A percentile compares a stretch with the other conserved stretches of the same genome.
phyloP scores from a whole-genome alignment of 129 eudicot species.

The Apium graveolens region DNA sequence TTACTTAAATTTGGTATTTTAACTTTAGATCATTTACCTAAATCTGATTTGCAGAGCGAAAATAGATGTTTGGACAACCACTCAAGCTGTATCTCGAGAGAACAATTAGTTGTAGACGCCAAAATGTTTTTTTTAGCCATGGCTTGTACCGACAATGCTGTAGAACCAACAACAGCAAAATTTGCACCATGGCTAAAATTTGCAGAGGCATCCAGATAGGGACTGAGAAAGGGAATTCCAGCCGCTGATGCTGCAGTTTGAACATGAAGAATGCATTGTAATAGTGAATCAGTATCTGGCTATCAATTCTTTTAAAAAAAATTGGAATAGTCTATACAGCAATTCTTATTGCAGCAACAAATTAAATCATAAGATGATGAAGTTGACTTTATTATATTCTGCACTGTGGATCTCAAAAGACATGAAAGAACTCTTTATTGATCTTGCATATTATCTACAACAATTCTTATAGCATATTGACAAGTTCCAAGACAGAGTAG shows the following conservation, averaged over 20 bases:
- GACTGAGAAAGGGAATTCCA: constrained; percentile 1
- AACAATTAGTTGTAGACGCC: not conserved
- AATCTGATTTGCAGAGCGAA: constrained; percentile 10
- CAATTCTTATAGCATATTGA: not conserved
- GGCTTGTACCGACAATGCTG: constrained; percentile 1
- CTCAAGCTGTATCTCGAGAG: constrained; percentile 17
- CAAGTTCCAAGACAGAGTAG: not conserved
- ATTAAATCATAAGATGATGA: too few relatives aligned
- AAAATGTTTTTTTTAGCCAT: constrained; percentile 9
- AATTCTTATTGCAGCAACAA: too few relatives aligned
- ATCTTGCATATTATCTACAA: not conserved
- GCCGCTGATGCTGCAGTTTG: constrained; percentile 1
- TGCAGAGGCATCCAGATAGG: not conserved
- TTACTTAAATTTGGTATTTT: not conserved
- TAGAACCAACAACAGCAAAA: not conserved
- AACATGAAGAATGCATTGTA: not conserved
- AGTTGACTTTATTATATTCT: not conserved
- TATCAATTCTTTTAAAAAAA: not conserved
- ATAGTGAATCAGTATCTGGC: too few relatives aligned
- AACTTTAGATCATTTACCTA: not conserved
- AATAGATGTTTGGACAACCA: constrained; percentile 20
- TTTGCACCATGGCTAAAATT: not conserved
- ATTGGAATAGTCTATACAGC: not conserved
- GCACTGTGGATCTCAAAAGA: not conserved
- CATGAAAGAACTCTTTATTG: not conserved